A percentile compares a stretch with the other conserved stretches of the same genome.
phyloP scores from a whole-genome alignment of 345 rosid genomes.

The Eucalyptus leucophloia region DNA sequence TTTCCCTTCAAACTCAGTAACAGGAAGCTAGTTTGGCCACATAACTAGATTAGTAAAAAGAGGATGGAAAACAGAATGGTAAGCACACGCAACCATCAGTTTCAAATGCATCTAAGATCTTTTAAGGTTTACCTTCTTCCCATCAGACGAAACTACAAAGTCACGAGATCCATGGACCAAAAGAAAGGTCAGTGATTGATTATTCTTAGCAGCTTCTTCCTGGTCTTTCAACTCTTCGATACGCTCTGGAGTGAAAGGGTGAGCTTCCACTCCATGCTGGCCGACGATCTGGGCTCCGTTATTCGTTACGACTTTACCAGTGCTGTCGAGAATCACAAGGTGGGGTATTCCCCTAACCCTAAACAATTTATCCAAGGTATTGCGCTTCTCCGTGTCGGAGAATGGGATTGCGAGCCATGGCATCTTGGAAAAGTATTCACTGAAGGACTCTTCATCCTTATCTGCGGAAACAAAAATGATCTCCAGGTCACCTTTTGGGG shows the following conservation, averaged over 20 bases:
- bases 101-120: neutral
- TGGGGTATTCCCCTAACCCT: slow-evolving; percentile 59
- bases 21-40: neutral
- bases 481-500: slow-evolving; percentile 41
- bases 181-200: slow-evolving; percentile 46
- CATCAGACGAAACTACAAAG: slow-evolving; percentile 37
- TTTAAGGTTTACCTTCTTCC: slow-evolving; percentile 28
- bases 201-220: slow-evolving; percentile 41
- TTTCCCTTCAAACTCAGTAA: slow-evolving; percentile 6
- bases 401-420: slow-evolving; percentile 87
- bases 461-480: slow-evolving; percentile 43
- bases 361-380: slow-evolving; percentile 30
- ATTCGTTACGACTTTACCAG: slow-evolving; percentile 29
- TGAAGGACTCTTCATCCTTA: slow-evolving; percentile 43
- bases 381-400: slow-evolving; percentile 41
- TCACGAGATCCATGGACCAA: slow-evolving; percentile 45
- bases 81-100: neutral
- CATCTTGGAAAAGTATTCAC: slow-evolving; percentile 60
- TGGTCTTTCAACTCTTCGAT: slow-evolving; percentile 46
- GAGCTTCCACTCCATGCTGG: slow-evolving; percentile 51
- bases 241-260: slow-evolving; percentile 55
- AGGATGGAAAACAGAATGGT: neutral
- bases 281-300: slow-evolving; percentile 32
- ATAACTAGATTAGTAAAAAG: neutral
- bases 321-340: slow-evolving; percentile 56